A percentile compares a stretch with the other conserved stretches of the same genome.
These are phyloP conservation scores for Sordaria brevicollis DNA, from an alignment of 495 filamentous ascomycete species.

Conservation along the genomic window DNA sequence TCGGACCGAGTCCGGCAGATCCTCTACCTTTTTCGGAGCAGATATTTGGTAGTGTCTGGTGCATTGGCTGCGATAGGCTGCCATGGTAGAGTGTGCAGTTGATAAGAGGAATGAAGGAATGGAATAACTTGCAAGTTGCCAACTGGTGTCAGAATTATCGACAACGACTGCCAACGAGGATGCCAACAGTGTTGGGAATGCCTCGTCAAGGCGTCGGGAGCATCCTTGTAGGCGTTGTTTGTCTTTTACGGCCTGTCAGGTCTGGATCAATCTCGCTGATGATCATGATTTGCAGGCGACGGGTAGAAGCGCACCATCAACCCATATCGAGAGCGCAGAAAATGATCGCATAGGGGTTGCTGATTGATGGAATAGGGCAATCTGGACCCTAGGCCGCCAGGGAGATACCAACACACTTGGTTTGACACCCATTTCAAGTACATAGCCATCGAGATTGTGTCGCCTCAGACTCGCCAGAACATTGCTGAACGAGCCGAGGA, in stretches of 20 bases:
- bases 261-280: not conserved
- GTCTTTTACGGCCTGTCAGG: not conserved
- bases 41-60: not conserved
- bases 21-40: not conserved
- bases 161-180: not conserved
- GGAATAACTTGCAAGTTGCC: not conserved
- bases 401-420: not conserved
- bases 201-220: not conserved
- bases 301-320: not conserved
- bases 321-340: not conserved
- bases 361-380: not conserved
- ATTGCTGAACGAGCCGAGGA: not conserved
- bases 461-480: too few species aligned
- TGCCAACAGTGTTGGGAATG: not conserved
- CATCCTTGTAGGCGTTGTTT: not conserved
- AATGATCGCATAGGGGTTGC: not conserved
- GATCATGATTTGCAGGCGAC: not conserved
- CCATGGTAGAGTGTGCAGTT: not conserved
- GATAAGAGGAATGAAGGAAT: not conserved
- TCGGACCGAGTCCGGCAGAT: not conserved
- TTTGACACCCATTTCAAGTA: not conserved
- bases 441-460: not conserved
- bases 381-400: not conserved
- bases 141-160: not conserved
- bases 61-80: not conserved